These are phyloP conservation scores for Cyclotella cryptica DNA, from an alignment of 108 stramenopile genomes.

Conservation along the genomic window DNA sequence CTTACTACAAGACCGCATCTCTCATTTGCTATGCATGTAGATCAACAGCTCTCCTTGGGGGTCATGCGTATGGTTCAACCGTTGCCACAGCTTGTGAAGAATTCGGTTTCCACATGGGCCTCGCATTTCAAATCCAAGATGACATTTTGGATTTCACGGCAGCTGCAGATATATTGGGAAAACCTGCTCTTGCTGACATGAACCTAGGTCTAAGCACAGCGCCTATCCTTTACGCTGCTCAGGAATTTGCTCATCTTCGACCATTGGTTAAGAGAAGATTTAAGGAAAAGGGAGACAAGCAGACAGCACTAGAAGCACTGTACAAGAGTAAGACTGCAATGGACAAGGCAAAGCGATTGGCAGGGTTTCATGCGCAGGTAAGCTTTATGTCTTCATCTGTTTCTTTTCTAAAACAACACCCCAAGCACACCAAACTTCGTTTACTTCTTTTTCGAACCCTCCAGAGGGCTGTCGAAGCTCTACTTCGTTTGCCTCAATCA, in stretches of 20 bases:
- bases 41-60: constrained; percentile 91
- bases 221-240: constrained; percentile 94
- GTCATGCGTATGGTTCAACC: constrained; percentile 85
- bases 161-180: constrained; percentile 86
- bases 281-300: constrained; percentile 94
- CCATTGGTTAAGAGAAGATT: constrained; percentile 94
- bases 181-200: constrained; percentile 84
- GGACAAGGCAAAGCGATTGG: constrained; percentile 87
- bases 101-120: constrained; percentile 96
- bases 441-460: not conserved
- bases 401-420: not conserved
- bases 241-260: constrained; percentile 76
- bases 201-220: constrained; percentile 96
- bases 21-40: constrained; percentile 94
- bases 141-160: constrained; percentile 96
- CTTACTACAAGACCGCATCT: constrained; percentile 98
- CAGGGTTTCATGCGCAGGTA: constrained; percentile 92
- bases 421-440: not conserved
- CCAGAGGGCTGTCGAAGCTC: constrained; percentile 86
- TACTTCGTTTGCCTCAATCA: constrained; percentile 86
- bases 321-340: constrained; percentile 88
- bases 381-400: constrained; percentile 9
- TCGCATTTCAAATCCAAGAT: constrained; percentile 97
- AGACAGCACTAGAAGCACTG: constrained; percentile 80
- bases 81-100: constrained; percentile 94